These are phyloP conservation scores for Trichoderma semiorbis DNA, from an alignment of 2,329 filamentous ascomycete genomes.

Conservation along the genomic window DNA sequence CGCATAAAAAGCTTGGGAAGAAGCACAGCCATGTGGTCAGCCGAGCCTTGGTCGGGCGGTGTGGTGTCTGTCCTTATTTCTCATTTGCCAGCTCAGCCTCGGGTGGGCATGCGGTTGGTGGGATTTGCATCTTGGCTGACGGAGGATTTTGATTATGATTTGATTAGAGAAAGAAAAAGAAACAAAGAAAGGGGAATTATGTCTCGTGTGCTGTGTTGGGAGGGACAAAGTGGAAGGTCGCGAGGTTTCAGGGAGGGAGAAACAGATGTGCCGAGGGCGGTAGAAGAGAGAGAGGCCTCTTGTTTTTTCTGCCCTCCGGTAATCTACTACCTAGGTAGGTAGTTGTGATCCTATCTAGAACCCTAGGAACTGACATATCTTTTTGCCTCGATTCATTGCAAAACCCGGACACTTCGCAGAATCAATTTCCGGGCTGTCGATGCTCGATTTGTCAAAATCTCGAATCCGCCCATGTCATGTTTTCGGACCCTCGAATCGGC, in stretches of 20 bases:
- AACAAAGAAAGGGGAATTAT: background rate
- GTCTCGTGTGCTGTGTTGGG: background rate
- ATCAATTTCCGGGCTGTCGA: background rate
- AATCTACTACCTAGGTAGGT: background rate
- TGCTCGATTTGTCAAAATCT: background rate
- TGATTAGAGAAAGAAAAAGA: background rate
- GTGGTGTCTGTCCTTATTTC: background rate
- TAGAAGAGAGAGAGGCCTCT: background rate
- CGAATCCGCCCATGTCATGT: background rate
- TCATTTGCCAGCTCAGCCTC: constrained; percentile 2
- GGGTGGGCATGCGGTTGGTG: background rate
- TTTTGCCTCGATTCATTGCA: background rate
- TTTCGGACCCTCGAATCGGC: constrained; percentile 2
- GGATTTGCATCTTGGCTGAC: background rate
- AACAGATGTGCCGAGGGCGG: constrained; percentile 2
- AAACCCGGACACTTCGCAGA: background rate
- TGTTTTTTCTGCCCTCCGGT: background rate
- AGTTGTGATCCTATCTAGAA: background rate
- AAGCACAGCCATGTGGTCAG: constrained; percentile 8
- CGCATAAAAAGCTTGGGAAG: background rate
- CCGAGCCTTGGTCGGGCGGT: background rate
- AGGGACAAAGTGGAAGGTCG: background rate
- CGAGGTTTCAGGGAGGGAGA: background rate
- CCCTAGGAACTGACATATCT: background rate
- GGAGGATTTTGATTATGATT: background rate